Percentiles rank a stretch among this genome's conserved stretches.
These are phyloP conservation scores for Reticulascus tulasneorum DNA, from an alignment of 2,329 filamentous ascomycete species.

Conservation along the genomic window DNA sequence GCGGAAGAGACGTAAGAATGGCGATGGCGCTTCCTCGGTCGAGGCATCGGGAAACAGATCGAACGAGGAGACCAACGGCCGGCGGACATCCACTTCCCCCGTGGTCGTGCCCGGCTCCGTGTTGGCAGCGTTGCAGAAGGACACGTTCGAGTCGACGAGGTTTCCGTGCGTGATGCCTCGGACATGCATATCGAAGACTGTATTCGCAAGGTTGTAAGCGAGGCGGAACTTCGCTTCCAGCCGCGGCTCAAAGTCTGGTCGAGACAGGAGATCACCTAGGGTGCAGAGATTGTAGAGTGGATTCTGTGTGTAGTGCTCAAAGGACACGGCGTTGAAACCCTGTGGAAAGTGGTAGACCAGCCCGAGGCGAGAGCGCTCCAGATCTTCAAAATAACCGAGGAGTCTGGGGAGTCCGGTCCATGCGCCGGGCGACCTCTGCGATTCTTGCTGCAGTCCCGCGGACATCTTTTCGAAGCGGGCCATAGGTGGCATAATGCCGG, in stretches of 20 bases:
- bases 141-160: conserved; percentile 62
- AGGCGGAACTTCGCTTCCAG: conserved; percentile 74
- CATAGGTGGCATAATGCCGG: conserved; percentile 62
- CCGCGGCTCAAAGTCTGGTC: conserved; percentile 55
- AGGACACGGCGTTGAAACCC: conserved; percentile 55
- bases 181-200: conserved; percentile 69
- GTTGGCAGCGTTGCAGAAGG: conserved; percentile 53
- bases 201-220: conserved; percentile 67
- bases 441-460: conserved; percentile 51
- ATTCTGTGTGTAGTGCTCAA: conserved; percentile 46
- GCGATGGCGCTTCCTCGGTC: conserved; percentile 21
- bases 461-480: conserved; percentile 61
- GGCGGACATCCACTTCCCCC: conserved; percentile 57
- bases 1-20: conserved; percentile 48
- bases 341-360: conserved; percentile 72
- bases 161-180: conserved; percentile 68
- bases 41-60: conserved; percentile 62
- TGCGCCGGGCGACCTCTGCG: conserved; percentile 47
- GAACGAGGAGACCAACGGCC: conserved; percentile 69
- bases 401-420: conserved; percentile 61
- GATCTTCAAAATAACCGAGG: conserved; percentile 71
- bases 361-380: conserved; percentile 65
- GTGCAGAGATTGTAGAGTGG: conserved; percentile 49
- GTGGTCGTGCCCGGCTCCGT: conserved; percentile 34
- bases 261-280: conserved; percentile 48